Conservation (phyloP, 2,329 filamentous ascomycete species). For the Exophiala bonariae region DNA sequence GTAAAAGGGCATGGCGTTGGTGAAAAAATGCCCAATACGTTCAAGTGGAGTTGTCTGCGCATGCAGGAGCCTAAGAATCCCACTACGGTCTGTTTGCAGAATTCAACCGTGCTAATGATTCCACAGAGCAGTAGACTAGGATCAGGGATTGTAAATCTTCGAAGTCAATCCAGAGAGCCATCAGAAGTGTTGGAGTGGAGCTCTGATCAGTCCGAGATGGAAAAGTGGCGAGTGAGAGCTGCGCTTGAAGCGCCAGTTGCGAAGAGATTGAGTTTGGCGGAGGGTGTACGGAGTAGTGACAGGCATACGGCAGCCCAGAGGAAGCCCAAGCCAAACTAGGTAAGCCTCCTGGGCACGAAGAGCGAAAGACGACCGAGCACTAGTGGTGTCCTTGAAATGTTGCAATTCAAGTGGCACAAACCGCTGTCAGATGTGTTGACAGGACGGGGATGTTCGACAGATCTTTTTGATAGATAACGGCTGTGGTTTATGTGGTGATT, state of each 20-base stretch:
- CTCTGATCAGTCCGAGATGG: slow-evolving; percentile 10
- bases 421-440: background rate
- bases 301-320: slow-evolving; percentile 8
- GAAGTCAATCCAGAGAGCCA: background rate
- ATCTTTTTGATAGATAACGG: slow-evolving; percentile 21
- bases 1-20: background rate
- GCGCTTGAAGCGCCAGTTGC: slow-evolving; percentile 26
- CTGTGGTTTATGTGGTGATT: background rate
- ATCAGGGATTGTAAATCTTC: slow-evolving; percentile 4
- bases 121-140: background rate
- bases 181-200: slow-evolving; percentile 19
- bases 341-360: slow-evolving; percentile 6
- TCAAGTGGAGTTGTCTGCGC: slow-evolving; percentile 7
- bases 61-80: slow-evolving; percentile 4
- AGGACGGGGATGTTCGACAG: slow-evolving; percentile 6
- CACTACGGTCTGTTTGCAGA: background rate
- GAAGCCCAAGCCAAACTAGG: slow-evolving; percentile 23
- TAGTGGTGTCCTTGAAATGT: slow-evolving; percentile 8
- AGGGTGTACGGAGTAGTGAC: slow-evolving; percentile 4
- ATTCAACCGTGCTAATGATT: background rate
- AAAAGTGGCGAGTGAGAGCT: slow-evolving; percentile 17
- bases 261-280: slow-evolving; percentile 13
- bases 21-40: slow-evolving; percentile 11
- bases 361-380: background rate
- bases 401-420: slow-evolving; percentile 13